phyloP scores from a whole-genome alignment of 108 stramenopile species.

The Schizochytrium sp. region DNA sequence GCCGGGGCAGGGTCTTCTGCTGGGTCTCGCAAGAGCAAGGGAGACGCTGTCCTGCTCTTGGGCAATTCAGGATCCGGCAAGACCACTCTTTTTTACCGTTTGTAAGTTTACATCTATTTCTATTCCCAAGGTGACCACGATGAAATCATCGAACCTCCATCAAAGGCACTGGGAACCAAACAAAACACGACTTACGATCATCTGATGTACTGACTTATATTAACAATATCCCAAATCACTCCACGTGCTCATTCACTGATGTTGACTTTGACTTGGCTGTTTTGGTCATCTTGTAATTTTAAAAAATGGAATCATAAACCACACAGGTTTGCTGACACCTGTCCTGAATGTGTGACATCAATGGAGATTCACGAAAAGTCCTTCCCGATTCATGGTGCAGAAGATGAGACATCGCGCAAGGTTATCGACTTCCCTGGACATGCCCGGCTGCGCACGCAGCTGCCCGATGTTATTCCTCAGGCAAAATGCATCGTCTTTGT shows the following conservation, averaged over 20 bases:
- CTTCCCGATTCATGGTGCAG: background rate
- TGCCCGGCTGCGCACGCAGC: slow-evolving; percentile 8
- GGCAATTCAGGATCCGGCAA: slow-evolving; percentile 34
- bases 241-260: no score
- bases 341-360: slow-evolving; percentile 36
- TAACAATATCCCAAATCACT: no score
- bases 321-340: slow-evolving; percentile 3
- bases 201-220: no score
- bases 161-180: no score
- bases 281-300: background rate
- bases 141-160: background rate
- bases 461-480: slow-evolving; percentile 20
- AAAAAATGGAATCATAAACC: background rate
- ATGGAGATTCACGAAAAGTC: slow-evolving; percentile 39
- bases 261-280: background rate
- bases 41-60: slow-evolving; percentile 29
- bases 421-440: slow-evolving; percentile 57
- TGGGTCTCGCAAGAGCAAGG: slow-evolving; percentile 14
- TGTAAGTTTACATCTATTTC: background rate
- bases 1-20: background rate
- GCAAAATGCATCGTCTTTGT: slow-evolving; percentile 35
- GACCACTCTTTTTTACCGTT: slow-evolving; percentile 27
- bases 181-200: no score
- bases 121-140: background rate
- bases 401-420: background rate